Base-by-base conservation (phyloP, 2,329 filamentous ascomycete species). In the Trichoderma hamatum region DNA sequence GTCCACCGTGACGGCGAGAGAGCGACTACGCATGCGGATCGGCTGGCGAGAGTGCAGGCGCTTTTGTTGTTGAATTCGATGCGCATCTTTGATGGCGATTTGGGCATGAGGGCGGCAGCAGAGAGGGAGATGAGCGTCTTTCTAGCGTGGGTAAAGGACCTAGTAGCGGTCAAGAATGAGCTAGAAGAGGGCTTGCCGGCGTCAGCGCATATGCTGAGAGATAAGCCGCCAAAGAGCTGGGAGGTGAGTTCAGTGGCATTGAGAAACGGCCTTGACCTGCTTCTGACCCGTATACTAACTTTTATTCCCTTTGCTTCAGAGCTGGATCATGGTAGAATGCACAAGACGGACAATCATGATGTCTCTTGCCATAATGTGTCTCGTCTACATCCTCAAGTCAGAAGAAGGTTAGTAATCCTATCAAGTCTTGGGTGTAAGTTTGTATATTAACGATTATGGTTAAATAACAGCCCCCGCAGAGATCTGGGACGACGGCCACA, bases 301-400 rank as follows among this genome's bases (percentile, higher is more conserved):
- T n/a, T 26, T 51, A 28, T 26, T 26, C 30, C 36, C 24, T 24
- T 14, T n/a, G n/a, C 19, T 32, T 14, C 39, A 80, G 78, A 73
- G 74, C 16, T 84, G 82, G 82, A 69, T 84, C 11, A 76, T 84
- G 16, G 73, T 80, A 4, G 82, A 84, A 73, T 82, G 80, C 68
- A 73, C 78, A 7, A 77, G 82, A 19, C 77, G 81, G 49, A 83
- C 80, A 0, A 72, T 77, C 14, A 70, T 83, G 68, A 76, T 79
- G 69, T 71, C 75, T 0, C 73, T 75, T 51, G 73, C 76, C 1
- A 76, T 80, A 28, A 72, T 77, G 7, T 80, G 77, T 61, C 69
- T 83, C 21, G 74, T 76, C 46, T 74, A 74, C 19, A 61, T 83
- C 11, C 72, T 83, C 32, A 78, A 78, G 69, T 75, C 69, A 2